Evolutionary conservation across 2,329 filamentous ascomycete genomes (phyloP).

Genomic region (Aspergillus japonicus): DNA sequence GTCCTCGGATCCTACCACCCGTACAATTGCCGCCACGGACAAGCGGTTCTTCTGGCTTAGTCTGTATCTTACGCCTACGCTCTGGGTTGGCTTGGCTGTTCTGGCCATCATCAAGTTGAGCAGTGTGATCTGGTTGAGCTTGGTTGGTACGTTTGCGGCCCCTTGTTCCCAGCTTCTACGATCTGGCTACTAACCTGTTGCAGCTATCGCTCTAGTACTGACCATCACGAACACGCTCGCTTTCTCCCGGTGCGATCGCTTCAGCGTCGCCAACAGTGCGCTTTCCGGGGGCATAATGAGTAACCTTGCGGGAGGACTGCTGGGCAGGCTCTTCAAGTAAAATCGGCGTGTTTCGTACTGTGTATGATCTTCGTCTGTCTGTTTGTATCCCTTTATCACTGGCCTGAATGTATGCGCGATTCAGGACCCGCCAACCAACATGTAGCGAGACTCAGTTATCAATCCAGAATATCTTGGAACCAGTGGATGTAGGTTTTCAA

Average conservation of each 20-base stretch:
- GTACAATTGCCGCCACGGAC: constrained; percentile 48
- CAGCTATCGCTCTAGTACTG: constrained; percentile 50
- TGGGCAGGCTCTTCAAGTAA: constrained; percentile 55
- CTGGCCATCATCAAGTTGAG: constrained; percentile 48
- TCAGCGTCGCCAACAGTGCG: constrained; percentile 56
- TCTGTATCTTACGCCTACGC: constrained; percentile 47
- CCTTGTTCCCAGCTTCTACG: background rate
- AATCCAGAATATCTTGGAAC: background rate
- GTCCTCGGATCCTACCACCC: constrained; percentile 46
- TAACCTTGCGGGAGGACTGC: constrained; percentile 55
- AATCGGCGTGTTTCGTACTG: constrained; percentile 5
- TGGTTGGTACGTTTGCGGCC: constrained; percentile 45
- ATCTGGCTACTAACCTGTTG: background rate
- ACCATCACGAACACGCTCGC: constrained; percentile 54
- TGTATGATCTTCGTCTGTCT: background rate
- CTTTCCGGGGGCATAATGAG: constrained; percentile 55
- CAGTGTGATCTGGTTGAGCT: constrained; percentile 51
- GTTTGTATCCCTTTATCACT: background rate
- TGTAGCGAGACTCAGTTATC: background rate
- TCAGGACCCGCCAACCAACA: background rate
- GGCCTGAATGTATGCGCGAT: background rate
- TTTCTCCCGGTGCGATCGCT: constrained; percentile 53
- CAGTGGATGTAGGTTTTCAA: background rate
- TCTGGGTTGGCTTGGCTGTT: constrained; percentile 51
- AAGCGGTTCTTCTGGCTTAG: constrained; percentile 54